Conservation (phyloP, 345 rosid genomes). For the Syzygium aromaticum region DNA sequence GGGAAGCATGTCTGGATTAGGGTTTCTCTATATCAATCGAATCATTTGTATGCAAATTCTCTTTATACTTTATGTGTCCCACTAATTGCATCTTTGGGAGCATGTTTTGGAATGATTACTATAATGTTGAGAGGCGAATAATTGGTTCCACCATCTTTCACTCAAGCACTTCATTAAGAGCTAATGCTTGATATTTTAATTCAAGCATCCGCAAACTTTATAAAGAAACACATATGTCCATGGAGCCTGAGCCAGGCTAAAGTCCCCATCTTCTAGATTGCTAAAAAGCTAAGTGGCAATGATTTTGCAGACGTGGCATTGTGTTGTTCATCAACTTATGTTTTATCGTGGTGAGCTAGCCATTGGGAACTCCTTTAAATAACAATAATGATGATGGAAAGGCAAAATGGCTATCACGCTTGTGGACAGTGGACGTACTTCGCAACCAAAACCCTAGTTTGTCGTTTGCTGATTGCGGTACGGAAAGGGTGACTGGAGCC, state of each 20-base stretch:
- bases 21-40: not conserved
- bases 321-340: conserved; percentile 13
- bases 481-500: conserved; percentile 21
- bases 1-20: not conserved
- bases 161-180: not conserved
- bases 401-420: not conserved
- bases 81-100: conserved; percentile 6
- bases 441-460: not conserved
- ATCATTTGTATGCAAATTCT: not conserved
- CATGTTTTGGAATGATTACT: conserved; percentile 11
- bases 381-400: not conserved
- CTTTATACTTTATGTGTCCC: not conserved
- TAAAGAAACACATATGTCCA: conserved; percentile 34
- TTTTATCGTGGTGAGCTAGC: conserved; percentile 25
- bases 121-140: conserved; percentile 32
- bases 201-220: conserved; percentile 20
- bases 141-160: conserved; percentile 64
- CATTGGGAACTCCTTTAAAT: conserved; percentile 18
- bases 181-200: not conserved
- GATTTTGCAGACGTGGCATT: conserved; percentile 33
- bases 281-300: not conserved
- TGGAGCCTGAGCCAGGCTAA: conserved; percentile 45
- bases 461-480: conserved; percentile 10
- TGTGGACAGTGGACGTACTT: not conserved
- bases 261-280: conserved; percentile 1